phyloP scores from a whole-genome alignment of 2,329 filamentous ascomycete species.

The Trichophyton verrucosum region DNA sequence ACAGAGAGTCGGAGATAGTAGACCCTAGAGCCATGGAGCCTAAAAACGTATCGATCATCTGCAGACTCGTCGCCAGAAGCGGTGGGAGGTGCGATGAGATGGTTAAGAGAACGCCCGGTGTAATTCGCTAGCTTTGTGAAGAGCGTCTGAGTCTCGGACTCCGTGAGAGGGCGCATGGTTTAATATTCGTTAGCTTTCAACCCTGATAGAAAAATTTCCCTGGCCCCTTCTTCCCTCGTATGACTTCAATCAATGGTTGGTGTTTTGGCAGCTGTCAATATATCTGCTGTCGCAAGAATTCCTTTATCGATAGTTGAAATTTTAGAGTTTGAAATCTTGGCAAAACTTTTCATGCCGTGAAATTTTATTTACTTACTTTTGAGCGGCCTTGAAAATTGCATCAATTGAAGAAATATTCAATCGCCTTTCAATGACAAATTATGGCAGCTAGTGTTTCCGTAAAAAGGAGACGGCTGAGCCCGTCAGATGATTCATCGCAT shows the following conservation, averaged over 20 bases:
- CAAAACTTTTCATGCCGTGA: conserved; percentile 3
- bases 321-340: conserved; percentile 18
- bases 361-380: neutral
- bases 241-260: neutral
- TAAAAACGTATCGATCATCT: conserved; percentile 68
- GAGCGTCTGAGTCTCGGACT: conserved; percentile 51
- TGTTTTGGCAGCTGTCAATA: neutral
- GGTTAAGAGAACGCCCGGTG: conserved; percentile 72
- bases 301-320: neutral
- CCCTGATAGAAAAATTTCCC: no score
- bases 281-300: neutral
- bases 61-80: conserved; percentile 52
- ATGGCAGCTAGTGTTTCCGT: conserved; percentile 34
- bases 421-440: conserved; percentile 11
- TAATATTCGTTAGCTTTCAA: neutral
- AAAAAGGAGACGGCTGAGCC: conserved; percentile 42
- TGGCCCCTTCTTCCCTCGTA: neutral
- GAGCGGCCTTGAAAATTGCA: neutral
- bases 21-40: conserved; percentile 67
- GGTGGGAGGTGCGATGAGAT: conserved; percentile 64
- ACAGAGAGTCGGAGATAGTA: conserved; percentile 87
- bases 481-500: conserved; percentile 26
- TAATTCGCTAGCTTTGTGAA: conserved; percentile 92
- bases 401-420: neutral
- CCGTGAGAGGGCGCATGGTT: conserved; percentile 70